Percentiles rank a stretch among this genome's conserved stretches.
Conservation (phyloP, 2,329 filamentous ascomycete species). For the Trichoderma oligosporum region DNA sequence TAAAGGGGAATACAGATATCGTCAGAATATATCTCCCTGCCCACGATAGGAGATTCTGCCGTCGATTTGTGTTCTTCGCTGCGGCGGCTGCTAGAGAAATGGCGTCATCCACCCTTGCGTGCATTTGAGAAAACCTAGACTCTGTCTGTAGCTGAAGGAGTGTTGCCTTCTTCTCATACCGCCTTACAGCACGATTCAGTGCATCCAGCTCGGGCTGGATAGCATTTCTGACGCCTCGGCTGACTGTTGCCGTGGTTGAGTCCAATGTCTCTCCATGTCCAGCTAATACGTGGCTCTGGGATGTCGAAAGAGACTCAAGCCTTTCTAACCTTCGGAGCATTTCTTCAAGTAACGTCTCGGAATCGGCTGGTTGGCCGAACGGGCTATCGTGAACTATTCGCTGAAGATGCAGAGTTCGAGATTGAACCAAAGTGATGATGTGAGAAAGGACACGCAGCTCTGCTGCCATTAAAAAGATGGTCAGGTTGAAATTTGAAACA, state of each 20-base stretch:
- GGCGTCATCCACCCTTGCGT: constrained; percentile 69
- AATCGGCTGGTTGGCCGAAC: constrained; percentile 32
- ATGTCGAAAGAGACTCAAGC: constrained; percentile 55
- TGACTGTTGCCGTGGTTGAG: constrained; percentile 38
- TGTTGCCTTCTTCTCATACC: constrained; percentile 85
- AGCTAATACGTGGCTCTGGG: constrained; percentile 25
- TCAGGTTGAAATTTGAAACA: constrained; percentile 89
- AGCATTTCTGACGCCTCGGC: constrained; percentile 58
- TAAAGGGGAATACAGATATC: constrained; percentile 41
- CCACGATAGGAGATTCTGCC: constrained; percentile 38
- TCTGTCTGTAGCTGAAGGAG: constrained; percentile 74
- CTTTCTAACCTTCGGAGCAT: constrained; percentile 64
- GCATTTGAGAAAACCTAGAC: constrained; percentile 66
- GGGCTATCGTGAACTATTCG: constrained; percentile 60
- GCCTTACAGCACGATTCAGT: constrained; percentile 79
- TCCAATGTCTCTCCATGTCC: constrained; percentile 32
- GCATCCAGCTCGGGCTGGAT: constrained; percentile 83
- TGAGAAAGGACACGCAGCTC: constrained; percentile 82
- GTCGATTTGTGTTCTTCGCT: constrained; percentile 47
- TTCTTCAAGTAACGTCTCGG: constrained; percentile 47
- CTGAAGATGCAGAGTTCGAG: constrained; percentile 77
- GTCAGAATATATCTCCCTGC: constrained; percentile 36
- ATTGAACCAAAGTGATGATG: constrained; percentile 73
- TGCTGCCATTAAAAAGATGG: constrained; percentile 81
- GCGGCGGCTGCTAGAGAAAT: constrained; percentile 77